Evolutionary conservation across 495 filamentous ascomycete genomes (phyloP), one percentile per base, ranked within the genome.

Genomic region (Acidiella bohemica): DNA sequence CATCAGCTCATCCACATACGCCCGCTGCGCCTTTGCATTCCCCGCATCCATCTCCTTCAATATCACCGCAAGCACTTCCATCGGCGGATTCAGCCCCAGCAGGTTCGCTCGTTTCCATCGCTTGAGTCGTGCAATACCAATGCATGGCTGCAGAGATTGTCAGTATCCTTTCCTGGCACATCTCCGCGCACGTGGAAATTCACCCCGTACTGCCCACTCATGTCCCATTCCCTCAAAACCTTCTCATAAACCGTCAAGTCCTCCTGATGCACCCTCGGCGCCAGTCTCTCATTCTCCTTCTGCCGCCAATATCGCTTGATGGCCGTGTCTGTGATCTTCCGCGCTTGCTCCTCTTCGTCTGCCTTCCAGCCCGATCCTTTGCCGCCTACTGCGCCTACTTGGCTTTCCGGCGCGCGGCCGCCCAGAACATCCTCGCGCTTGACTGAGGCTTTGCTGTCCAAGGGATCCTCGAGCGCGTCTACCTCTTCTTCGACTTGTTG

Each of bases 31-130:
- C 34, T 54, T 56, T 1, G 53, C 51, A 30, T 70, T 65, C 6
- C 68, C 66, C 25, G 64, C 65, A 5, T 72, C 61, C 49, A 81
- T 71, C 47, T 88, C 75, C 54, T 73, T 79, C 39, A 93, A 50
- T 26, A 95, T 55, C 17, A 94, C 81, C 0, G 84, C 80, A 3
- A 95, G 66, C n/a, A 96, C 85, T 58, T 95, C 87, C 23, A 93
- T 67, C 0, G 92, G 90, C 0, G 92, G 92, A 26, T 82, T 70
- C 34, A 99, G 61, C 1, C 79, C 78, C 32, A 99, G 60, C 32
- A 61, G 63, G 30, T 93, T 63, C 2, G 92, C 92, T 8, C 92
- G 71, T 51, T 80, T 73, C 92, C 92, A 99, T 0, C 92, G 80
- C 59, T 81, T 81, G 36, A 80, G 51, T 7, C 92, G 72, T 9